Base-by-base conservation (phyloP, 345 rosid species). In the Arabis alpina region DNA sequence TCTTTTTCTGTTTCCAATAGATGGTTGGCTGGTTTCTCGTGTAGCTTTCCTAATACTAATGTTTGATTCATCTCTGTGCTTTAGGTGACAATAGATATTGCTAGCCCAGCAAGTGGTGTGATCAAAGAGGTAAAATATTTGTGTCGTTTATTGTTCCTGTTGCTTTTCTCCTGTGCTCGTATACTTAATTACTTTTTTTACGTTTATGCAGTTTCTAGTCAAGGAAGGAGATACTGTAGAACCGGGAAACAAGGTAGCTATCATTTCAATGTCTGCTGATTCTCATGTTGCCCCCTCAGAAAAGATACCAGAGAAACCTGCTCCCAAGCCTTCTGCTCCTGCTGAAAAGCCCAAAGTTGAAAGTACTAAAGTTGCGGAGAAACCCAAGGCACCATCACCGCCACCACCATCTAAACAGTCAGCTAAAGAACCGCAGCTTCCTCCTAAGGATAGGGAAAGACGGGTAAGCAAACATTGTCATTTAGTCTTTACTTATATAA, bases 211-310 rank as follows among this genome's bases (percentile, higher is more conserved):
- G 99, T 82, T 83, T 67, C 68, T 87, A 53, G 99, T 92, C 56
- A 92, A 88, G 77, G 99, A 88, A 83, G 99, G 99, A 13, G 99
- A 92, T 51, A 95, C 97, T 39, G 99, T 95, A 50, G 98, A 89
- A 62, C 97, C 99, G 0, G 97, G 98, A 69, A 70, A 82, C 70
- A 95, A 83, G 74, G 76, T 95, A 61, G 98, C 99, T 68, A 77
- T 86, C 55, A 95, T 95, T 70, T 95, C 93, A 5, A 89, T 75
- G 73, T 89, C 98, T n/a, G 92, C 81, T 1, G 98, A 88, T 80
- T 91, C 89, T 64, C 96, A 87, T 80, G 98, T 87, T 66, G 82
- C 89, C 79, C 88, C 96, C 52, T 85, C 95, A 5, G 92, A 89
- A 80, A 83, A 81, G 76, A 68, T 60, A 66, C 44, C 83, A 0